Evolutionary conservation across 2,329 filamentous ascomycete genomes (phyloP).

Genomic region (Colletotrichum acutatum): DNA sequence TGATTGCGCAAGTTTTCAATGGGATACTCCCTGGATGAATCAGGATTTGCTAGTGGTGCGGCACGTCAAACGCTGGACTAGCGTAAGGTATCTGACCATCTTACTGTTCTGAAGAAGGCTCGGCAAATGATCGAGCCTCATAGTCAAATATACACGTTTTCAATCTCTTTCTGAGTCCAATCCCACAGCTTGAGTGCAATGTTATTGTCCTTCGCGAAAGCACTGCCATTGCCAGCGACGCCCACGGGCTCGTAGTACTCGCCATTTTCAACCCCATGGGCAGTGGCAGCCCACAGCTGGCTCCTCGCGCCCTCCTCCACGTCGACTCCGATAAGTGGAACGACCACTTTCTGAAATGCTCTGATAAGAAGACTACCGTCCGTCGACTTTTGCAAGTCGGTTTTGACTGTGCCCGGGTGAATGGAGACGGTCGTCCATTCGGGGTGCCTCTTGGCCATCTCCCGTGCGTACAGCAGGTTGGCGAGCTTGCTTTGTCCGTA

Average conservation of each 20-base stretch:
- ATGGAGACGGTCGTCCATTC: constrained; percentile 55
- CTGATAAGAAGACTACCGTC: no score
- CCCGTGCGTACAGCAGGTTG: constrained; percentile 57
- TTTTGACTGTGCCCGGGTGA: constrained; percentile 57
- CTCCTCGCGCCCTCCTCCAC: constrained; percentile 43
- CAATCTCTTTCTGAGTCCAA: constrained; percentile 40
- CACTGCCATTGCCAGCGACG: constrained; percentile 36
- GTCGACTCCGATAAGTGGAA: background rate
- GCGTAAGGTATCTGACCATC: no score
- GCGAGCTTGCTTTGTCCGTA: constrained; percentile 64
- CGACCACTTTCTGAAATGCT: no score
- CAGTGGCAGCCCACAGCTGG: constrained; percentile 46
- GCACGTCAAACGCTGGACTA: no score
- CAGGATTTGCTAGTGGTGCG: no score
- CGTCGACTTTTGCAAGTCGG: constrained; percentile 13
- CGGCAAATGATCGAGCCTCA: no score
- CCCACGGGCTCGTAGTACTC: constrained; percentile 48
- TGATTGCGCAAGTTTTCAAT: background rate
- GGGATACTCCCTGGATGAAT: background rate
- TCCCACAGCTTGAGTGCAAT: constrained; percentile 46
- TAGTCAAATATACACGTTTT: no score
- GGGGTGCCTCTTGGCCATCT: constrained; percentile 56
- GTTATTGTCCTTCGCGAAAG: constrained; percentile 38
- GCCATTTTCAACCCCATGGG: constrained; percentile 38
- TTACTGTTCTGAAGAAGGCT: no score